Conservation (phyloP, 2,329 filamentous ascomycete species). For the Ramularia collo-cygni region DNA sequence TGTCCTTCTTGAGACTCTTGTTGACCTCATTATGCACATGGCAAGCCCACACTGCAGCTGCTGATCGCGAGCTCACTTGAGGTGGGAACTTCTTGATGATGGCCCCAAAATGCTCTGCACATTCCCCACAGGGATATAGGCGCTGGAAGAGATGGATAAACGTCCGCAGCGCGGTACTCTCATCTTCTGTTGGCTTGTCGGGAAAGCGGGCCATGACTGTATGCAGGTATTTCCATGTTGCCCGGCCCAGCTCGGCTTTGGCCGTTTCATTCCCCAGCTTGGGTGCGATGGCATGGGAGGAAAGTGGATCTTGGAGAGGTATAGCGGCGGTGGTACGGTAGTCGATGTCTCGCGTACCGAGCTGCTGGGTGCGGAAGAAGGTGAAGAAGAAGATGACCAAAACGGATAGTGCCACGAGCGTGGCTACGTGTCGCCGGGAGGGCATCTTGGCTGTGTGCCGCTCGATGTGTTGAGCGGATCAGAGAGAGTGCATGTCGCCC, state of each 20-base stretch:
- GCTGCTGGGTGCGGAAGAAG: constrained; percentile 43
- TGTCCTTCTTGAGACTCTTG: constrained; percentile 51
- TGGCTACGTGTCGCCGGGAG: no score
- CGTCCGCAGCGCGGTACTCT: constrained; percentile 52
- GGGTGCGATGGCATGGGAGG: constrained; percentile 66
- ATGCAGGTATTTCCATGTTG: constrained; percentile 60
- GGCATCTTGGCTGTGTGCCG: no score
- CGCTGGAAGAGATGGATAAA: constrained; percentile 60
- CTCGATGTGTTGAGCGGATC: no score
- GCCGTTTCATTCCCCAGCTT: constrained; percentile 76
- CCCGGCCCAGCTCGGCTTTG: constrained; percentile 61
- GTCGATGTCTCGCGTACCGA: constrained; percentile 13
- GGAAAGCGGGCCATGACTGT: constrained; percentile 61
- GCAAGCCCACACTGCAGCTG: constrained; percentile 60
- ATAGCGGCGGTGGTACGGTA: constrained; percentile 5
- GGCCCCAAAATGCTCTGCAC: constrained; percentile 56
- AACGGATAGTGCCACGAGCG: no score
- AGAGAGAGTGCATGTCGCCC: no score
- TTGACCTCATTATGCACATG: constrained; percentile 63
- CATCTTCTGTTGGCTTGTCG: constrained; percentile 54
- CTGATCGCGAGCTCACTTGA: constrained; percentile 54
- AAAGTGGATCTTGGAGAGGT: constrained; percentile 36
- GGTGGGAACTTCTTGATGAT: constrained; percentile 57
- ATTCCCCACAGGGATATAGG: constrained; percentile 61
- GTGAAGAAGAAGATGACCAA: constrained; percentile 8